These are phyloP conservation scores for Kwoniella botswanensis DNA, from an alignment of 768 basidiomycete genomes.

Conservation along the genomic window DNA sequence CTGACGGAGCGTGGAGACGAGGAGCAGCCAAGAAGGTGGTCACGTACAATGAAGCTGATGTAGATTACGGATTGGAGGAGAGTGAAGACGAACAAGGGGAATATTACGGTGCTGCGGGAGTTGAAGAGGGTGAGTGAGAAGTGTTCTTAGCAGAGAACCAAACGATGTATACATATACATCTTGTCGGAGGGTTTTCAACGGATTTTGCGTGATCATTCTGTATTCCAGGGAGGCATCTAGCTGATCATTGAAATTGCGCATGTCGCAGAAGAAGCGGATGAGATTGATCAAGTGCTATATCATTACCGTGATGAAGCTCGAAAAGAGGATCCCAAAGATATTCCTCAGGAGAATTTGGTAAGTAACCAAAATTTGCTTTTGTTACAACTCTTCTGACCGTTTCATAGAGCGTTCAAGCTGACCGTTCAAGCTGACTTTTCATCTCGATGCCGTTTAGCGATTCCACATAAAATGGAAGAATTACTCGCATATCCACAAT, in stretches of 20 bases:
- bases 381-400: not conserved
- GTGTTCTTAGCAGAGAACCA: conserved; percentile 14
- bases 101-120: conserved; percentile 27
- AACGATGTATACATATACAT: not conserved
- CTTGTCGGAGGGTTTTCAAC: too few relatives aligned
- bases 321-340: conserved; percentile 71
- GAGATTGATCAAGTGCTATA: conserved; percentile 85
- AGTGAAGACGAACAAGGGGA: conserved; percentile 33
- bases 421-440: not conserved
- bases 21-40: conserved; percentile 49
- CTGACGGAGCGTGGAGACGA: conserved; percentile 42
- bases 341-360: conserved; percentile 88
- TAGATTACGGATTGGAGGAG: conserved; percentile 52
- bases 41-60: conserved; percentile 53
- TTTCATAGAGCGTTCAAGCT: too few relatives aligned
- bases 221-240: too few relatives aligned
- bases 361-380: conserved; percentile 46
- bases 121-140: conserved; percentile 30
- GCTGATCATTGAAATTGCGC: too few relatives aligned
- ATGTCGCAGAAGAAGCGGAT: conserved; percentile 31
- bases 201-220: too few relatives aligned
- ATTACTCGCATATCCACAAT: conserved; percentile 96
- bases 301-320: conserved; percentile 81
- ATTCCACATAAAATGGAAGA: conserved; percentile 99
- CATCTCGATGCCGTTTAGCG: conserved; percentile 64